Evolutionary conservation across 2,329 filamentous ascomycete species (phyloP), one percentile per base, ranked within the genome.

Genomic region (Aspergillus fijiensis): DNA sequence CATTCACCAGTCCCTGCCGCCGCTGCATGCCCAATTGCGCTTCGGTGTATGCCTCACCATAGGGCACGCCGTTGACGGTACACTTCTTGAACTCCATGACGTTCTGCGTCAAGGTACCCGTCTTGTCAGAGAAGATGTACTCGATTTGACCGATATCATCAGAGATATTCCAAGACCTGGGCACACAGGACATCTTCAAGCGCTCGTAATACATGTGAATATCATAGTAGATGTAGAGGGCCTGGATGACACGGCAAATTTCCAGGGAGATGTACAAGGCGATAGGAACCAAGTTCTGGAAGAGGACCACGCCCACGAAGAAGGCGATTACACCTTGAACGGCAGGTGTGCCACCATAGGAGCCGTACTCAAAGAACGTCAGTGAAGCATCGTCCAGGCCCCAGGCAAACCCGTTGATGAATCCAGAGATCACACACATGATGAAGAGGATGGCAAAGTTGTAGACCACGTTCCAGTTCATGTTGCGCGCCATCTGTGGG

Each of bases 71-170:
- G 25, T 55, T 55, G 53, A 55, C 53, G 12, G 53, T 55, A 33
- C 89, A 92, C 77, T 98, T 98, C 77, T 97, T 98, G 85, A 98
- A 99, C 75, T 98, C 95, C 94, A 96, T 96, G 54, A 95, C 89
- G 74, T 96, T 96, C 71, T 95, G 91, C 0, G 91, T 96, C 64
- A 96, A 79, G 3, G 91, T 96, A 59, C 91, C 91, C 0, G 91
- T 96, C 78, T 96, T 96, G 81, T 96, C 91, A 0, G 91, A 97
- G 76, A 98, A 98, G 67, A 98, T 96, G 80, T 97, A 98, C 77
- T 97, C 94, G 63, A 99, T 96, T 77, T 99, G 95, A 16, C 95
- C 95, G 3, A 55, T 55, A 31, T 55, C 53, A 19, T 55, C 53
- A 4, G 53, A 55, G 7, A 55, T 55, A 5, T 55, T 55, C 53